Conservation (phyloP, 2,329 filamentous ascomycete species). For the Colletotrichum sp. region DNA sequence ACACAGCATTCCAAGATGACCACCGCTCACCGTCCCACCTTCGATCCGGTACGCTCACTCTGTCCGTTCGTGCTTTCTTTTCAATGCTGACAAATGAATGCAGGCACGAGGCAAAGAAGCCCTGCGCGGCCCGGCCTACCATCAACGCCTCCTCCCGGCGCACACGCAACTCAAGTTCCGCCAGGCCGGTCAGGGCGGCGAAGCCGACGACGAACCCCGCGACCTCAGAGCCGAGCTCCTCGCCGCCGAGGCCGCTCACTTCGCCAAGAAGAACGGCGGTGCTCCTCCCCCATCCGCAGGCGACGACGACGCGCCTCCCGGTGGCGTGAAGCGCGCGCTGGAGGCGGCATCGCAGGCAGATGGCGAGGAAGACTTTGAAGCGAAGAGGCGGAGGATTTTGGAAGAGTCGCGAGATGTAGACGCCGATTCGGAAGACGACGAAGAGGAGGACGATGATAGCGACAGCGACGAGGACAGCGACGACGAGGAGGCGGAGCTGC, state of each 20-base stretch:
- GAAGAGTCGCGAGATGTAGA: constrained; percentile 90
- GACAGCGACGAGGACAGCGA: constrained; percentile 70
- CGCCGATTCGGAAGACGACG: constrained; percentile 72
- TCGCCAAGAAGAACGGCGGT: constrained; percentile 79
- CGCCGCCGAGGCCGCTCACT: constrained; percentile 85
- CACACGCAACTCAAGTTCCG: constrained; percentile 92
- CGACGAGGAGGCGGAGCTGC: constrained; percentile 85
- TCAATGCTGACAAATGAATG: background rate
- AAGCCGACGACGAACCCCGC: constrained; percentile 69
- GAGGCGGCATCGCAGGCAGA: constrained; percentile 48
- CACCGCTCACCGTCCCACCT: constrained; percentile 83
- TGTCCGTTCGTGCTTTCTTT: background rate
- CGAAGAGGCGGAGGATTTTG: constrained; percentile 84
- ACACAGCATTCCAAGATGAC: constrained; percentile 53
- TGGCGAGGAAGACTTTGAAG: constrained; percentile 71
- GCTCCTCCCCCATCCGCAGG: constrained; percentile 45
- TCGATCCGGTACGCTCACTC: constrained; percentile 76
- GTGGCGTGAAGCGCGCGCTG: constrained; percentile 67
- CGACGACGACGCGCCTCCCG: constrained; percentile 42
- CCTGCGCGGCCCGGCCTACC: constrained; percentile 89
- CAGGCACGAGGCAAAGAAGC: constrained; percentile 94
- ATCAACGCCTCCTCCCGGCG: constrained; percentile 92
- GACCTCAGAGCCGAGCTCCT: constrained; percentile 91
- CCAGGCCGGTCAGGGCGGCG: constrained; percentile 85
- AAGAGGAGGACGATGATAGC: constrained; percentile 54